Base-by-base conservation (phyloP, 192 early-diverging fungal genomes). In the Jimgerdemannia lactiflua region DNA sequence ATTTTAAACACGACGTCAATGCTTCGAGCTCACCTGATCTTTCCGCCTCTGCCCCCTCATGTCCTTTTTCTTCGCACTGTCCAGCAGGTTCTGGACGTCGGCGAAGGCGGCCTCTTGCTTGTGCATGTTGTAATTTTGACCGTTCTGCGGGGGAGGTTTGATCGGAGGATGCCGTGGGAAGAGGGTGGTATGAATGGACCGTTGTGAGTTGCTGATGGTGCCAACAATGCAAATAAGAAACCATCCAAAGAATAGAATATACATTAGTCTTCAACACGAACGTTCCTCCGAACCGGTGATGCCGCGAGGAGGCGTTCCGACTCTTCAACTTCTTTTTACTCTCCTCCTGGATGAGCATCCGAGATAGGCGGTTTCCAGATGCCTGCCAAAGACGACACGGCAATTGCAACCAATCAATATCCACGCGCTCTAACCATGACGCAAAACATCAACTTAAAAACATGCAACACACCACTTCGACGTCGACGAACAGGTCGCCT, bases 221-320 rank as follows among this genome's bases (percentile, higher is more conserved):
- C 84, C 82, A 85, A 79, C 41, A 69, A 42, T 3, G 49, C 59
- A 44, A 72, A 85, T 83, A 79, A 75, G 67, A 11, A 84, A 80
- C 43, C 81, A 68, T 2, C 91, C 80, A 59, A 59, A 10, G 8
- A 59, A 59, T 10, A 59, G 14, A 10, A 59, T 14, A 59, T 59
- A 59, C 49, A 14, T 14, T 59, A 6, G 49, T 59, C 49, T 59
- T 59, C 49, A 59, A 59, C 49, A 59, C 49, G 49, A 68, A 1
- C 9, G 88, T 87, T n/a, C 91, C 89, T 42, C 92, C 90, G 80
- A 93, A 93, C 71, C 89, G 78, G 41, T 88, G 87, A 66, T 93
- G 92, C 41, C 92, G 78, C 65, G 68, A 75, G 42, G 86, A 73
- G 67, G 73, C 82, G 3, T 70, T 43, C 59, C 75, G 71, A 10